Conservation (phyloP, 2,329 filamentous ascomycete genomes). For the Alternaria tenuissima region DNA sequence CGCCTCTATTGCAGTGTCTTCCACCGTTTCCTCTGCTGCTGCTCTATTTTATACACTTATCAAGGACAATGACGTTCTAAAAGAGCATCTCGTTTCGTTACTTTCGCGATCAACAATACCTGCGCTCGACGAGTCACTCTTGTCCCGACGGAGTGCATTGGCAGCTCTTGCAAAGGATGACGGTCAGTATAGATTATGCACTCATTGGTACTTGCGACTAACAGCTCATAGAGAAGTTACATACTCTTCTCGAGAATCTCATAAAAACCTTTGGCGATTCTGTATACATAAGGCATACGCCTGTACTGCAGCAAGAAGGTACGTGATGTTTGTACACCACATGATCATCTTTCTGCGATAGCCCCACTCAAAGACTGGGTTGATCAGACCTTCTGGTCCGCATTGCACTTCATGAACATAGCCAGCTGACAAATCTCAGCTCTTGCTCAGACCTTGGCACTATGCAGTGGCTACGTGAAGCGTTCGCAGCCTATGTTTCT, state of each 20-base stretch:
- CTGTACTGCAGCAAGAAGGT: constrained; percentile 90
- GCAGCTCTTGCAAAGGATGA: constrained; percentile 50
- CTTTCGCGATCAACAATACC: constrained; percentile 53
- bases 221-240: constrained; percentile 55
- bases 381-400: constrained; percentile 40
- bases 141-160: constrained; percentile 50
- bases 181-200: constrained; percentile 44
- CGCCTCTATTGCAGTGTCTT: constrained; percentile 21
- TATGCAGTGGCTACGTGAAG: constrained; percentile 79
- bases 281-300: constrained; percentile 84
- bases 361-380: constrained; percentile 42
- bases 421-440: constrained; percentile 59
- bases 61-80: constrained; percentile 38
- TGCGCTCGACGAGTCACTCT: constrained; percentile 39
- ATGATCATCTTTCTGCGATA: constrained; percentile 38
- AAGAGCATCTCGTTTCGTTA: constrained; percentile 40
- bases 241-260: constrained; percentile 70
- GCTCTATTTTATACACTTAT: constrained; percentile 33
- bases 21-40: constrained; percentile 35
- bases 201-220: constrained; percentile 10
- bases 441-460: constrained; percentile 79
- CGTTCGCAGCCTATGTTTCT: constrained; percentile 72
- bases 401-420: constrained; percentile 42
- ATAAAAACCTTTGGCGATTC: constrained; percentile 82
- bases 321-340: constrained; percentile 13